Percentiles rank a stretch among this genome's conserved stretches.
Conservation (phyloP, 169 alveolate genomes). For the Plasmodium relictum region DNA sequence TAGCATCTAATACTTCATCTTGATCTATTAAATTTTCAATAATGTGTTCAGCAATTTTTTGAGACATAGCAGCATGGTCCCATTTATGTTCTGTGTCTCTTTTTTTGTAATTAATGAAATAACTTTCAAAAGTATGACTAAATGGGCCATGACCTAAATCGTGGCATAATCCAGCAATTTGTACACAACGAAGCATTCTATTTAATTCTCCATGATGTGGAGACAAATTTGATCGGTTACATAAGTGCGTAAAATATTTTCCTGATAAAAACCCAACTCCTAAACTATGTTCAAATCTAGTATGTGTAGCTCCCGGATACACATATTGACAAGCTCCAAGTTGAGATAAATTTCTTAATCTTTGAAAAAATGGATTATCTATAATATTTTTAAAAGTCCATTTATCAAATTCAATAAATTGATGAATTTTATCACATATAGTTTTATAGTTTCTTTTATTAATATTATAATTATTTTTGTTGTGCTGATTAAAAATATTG, state of each 20-base stretch:
- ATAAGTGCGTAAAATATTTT: constrained; percentile 84
- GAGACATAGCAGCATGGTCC: constrained; percentile 86
- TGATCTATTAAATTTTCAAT: constrained; percentile 57
- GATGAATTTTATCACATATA: constrained; percentile 78
- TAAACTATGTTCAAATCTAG: constrained; percentile 92
- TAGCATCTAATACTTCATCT: constrained; percentile 73
- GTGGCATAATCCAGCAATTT: constrained; percentile 93
- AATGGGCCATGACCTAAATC: constrained; percentile 96
- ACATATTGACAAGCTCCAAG: constrained; percentile 89
- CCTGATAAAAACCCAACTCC: constrained; percentile 91
- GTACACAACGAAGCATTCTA: constrained; percentile 83
- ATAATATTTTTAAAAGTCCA: constrained; percentile 84
- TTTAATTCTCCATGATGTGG: constrained; percentile 53
- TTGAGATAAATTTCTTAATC: constrained; percentile 91
- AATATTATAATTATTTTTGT: constrained; percentile 7
- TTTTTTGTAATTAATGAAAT: constrained; percentile 54
- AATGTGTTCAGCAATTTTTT: constrained; percentile 81
- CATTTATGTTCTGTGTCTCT: constrained; percentile 75
- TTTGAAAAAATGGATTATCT: constrained; percentile 90
- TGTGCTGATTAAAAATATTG: constrained; percentile 45
- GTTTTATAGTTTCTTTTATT: constrained; percentile 46
- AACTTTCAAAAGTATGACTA: constrained; percentile 91
- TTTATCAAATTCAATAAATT: constrained; percentile 80
- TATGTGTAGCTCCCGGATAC: constrained; percentile 93
- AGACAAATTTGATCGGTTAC: constrained; percentile 43